These are phyloP conservation scores for Diutina scorzettiae DNA, from an alignment of 1,139 yeast genomes.

Conservation along the genomic window DNA sequence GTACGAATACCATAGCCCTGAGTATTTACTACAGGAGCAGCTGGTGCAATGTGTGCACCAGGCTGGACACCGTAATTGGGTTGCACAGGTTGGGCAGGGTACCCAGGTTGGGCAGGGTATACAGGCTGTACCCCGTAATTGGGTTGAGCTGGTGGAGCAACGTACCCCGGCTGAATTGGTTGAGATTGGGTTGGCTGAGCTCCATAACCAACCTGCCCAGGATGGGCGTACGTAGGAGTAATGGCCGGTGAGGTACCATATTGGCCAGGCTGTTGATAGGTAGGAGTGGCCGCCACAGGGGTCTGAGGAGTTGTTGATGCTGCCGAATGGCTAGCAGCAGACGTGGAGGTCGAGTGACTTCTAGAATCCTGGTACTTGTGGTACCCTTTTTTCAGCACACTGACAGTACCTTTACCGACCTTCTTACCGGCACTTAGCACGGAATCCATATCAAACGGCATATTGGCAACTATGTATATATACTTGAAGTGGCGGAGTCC, in stretches of 20 bases:
- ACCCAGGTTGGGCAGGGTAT: background rate
- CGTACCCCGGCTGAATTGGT: no score
- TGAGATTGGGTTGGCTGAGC: no score
- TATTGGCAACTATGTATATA: no score
- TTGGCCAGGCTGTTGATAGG: no score
- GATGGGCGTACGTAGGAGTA: no score
- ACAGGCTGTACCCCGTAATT: background rate
- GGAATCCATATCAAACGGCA: slow-evolving; percentile 4
- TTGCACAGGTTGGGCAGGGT: no score
- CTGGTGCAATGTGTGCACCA: no score
- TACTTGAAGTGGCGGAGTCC: no score
- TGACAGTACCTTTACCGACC: slow-evolving; percentile 4
- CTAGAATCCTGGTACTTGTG: background rate
- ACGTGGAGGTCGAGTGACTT: background rate
- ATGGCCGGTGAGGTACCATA: no score
- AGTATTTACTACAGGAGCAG: background rate
- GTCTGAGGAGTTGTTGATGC: background rate
- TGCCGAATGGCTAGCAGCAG: background rate
- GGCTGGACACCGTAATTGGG: no score
- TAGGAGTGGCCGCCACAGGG: background rate
- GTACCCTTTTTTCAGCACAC: background rate
- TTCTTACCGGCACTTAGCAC: slow-evolving; percentile 3
- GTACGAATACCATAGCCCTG: background rate
- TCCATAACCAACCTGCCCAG: no score
- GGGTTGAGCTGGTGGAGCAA: no score